A percentile compares a stretch with the other conserved stretches of the same genome.
Evolutionary conservation across 2,329 filamentous ascomycete genomes (phyloP).

Genomic region (Aspergillus novofumigatus): DNA sequence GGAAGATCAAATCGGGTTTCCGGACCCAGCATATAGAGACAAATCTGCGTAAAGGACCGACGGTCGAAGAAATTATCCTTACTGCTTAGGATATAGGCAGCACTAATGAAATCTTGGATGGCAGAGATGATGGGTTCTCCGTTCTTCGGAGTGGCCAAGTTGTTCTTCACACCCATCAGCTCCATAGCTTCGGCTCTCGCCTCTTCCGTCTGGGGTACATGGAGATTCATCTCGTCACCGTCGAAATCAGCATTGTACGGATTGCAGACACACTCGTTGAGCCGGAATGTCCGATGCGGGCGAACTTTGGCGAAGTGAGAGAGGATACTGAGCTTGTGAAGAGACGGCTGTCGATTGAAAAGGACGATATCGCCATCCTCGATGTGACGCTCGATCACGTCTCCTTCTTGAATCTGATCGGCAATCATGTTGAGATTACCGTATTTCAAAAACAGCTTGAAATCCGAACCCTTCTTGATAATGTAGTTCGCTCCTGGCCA

Average conservation of each 20-base stretch:
- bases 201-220: constrained; percentile 97
- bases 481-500: constrained; percentile 89
- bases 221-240: constrained; percentile 97
- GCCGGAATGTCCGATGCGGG: constrained; percentile 89
- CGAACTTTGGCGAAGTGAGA: constrained; percentile 90
- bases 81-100: constrained; percentile 82
- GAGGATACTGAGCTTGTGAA: constrained; percentile 98
- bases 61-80: constrained; percentile 93
- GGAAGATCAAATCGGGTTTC: constrained; percentile 76
- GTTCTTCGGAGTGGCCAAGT: constrained; percentile 92
- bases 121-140: constrained; percentile 96
- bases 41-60: constrained; percentile 81
- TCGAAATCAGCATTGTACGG: constrained; percentile 99
- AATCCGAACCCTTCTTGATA: constrained; percentile 64
- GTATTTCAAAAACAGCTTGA: constrained; percentile 72
- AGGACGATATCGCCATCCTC: constrained; percentile 94
- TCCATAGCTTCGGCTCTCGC: constrained; percentile 91
- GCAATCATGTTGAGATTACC: constrained; percentile 69
- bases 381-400: constrained; percentile 89
- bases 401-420: constrained; percentile 70
- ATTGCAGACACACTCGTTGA: constrained; percentile 97
- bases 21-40: constrained; percentile 88
- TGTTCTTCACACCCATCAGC: constrained; percentile 97
- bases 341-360: constrained; percentile 95
- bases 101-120: constrained; percentile 99